These are phyloP conservation scores for Wallacemonas rigidus DNA, from an alignment of 208 protist genomes.

Conservation along the genomic window DNA sequence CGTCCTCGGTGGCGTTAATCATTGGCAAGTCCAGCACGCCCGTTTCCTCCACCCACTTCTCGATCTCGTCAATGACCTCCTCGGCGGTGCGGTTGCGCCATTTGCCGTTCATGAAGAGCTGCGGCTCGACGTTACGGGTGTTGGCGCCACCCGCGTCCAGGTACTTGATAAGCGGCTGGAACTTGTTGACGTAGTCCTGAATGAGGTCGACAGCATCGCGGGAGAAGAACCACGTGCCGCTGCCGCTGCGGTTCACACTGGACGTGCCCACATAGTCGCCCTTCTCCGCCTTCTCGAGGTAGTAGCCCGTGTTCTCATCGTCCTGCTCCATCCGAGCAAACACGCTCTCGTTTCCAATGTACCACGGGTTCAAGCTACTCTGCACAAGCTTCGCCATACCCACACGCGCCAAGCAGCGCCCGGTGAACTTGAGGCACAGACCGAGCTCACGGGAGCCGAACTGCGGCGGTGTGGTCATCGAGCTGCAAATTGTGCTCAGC, in stretches of 20 bases:
- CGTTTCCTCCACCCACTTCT: slow-evolving; percentile 51
- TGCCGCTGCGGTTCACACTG: slow-evolving; percentile 41
- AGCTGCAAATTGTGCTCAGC: slow-evolving; percentile 71
- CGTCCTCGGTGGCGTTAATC: slow-evolving; percentile 75
- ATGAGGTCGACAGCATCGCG: slow-evolving; percentile 63
- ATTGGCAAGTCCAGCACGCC: slow-evolving; percentile 70
- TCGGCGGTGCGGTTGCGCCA: slow-evolving; percentile 63
- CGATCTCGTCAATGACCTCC: slow-evolving; percentile 77
- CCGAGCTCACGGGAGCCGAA: slow-evolving; percentile 88
- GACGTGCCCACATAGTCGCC: slow-evolving; percentile 59
- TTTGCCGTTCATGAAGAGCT: slow-evolving; percentile 68
- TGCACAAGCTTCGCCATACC: slow-evolving; percentile 82
- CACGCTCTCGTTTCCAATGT: slow-evolving; percentile 63
- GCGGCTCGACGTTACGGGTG: slow-evolving; percentile 63
- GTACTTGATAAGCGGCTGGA: slow-evolving; percentile 70
- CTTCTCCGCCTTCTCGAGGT: slow-evolving; percentile 68
- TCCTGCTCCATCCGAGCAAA: slow-evolving; percentile 78
- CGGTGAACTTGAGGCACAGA: slow-evolving; percentile 77
- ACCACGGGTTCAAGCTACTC: slow-evolving; percentile 74
- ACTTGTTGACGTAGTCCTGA: slow-evolving; percentile 55
- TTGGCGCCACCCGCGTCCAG: slow-evolving; percentile 59
- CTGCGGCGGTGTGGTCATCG: slow-evolving; percentile 67
- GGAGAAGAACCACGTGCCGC: slow-evolving; percentile 86
- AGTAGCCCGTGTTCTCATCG: slow-evolving; percentile 55
- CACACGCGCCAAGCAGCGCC: slow-evolving; percentile 66